A percentile compares a stretch with the other conserved stretches of the same genome.
phyloP scores from a whole-genome alignment of 2,329 filamentous ascomycete genomes.

The Calonectria pseudoreteaudii region DNA sequence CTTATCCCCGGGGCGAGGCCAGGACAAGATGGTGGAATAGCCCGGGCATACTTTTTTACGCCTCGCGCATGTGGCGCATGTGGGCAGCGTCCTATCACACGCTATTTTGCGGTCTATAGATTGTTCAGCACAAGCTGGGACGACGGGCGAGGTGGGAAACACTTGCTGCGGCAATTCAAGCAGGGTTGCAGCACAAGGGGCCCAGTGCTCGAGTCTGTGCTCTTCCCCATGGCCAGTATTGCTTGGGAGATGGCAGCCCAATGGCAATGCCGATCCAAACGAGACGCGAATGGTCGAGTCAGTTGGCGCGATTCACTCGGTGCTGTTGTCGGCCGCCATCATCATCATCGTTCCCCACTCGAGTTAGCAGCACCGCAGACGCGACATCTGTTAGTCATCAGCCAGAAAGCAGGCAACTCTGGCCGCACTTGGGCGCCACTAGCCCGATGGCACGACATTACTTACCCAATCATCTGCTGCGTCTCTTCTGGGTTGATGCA shows the following conservation, averaged over 20 bases:
- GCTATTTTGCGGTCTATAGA: slow-evolving; percentile 18
- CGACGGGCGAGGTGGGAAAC: neutral
- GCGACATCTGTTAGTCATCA: neutral
- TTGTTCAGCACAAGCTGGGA: neutral
- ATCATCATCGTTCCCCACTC: neutral
- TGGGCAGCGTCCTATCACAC: slow-evolving; percentile 13
- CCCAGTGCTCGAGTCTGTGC: neutral
- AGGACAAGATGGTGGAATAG: slow-evolving; percentile 8
- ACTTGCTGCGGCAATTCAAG: slow-evolving; percentile 16
- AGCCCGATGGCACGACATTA: neutral
- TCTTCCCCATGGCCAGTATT: neutral
- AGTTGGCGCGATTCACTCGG: neutral
- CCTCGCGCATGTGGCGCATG: slow-evolving; percentile 8
- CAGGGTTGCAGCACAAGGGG: slow-evolving; percentile 13
- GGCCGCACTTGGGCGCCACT: neutral
- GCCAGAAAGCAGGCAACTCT: slow-evolving; percentile 5
- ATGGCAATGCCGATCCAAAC: neutral
- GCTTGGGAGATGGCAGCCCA: neutral
- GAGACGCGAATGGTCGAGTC: neutral
- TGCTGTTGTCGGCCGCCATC: neutral
- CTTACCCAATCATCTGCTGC: neutral
- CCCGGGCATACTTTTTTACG: slow-evolving; percentile 10
- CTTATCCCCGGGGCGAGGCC: slow-evolving; percentile 11
- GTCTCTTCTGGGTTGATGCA: neutral
- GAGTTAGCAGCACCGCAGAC: neutral